Evolutionary conservation across 768 basidiomycete genomes (phyloP).

Genomic region (Boletus subparvulus): DNA sequence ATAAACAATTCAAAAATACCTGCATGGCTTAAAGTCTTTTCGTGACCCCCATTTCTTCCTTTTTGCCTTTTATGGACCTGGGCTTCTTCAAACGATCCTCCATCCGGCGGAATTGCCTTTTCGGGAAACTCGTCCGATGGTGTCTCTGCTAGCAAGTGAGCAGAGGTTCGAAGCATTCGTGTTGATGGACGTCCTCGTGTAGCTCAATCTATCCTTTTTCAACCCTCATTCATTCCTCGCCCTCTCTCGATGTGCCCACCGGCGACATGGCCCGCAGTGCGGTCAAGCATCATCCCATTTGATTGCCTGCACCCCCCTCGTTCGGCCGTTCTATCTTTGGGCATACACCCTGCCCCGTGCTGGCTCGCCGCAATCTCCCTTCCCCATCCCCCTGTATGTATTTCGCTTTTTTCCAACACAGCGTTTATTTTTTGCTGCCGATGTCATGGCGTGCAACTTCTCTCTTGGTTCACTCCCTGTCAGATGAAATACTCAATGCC

Average conservation of each 20-base stretch:
- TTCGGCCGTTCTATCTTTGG: conserved; percentile 6
- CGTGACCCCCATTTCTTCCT: conserved; percentile 9
- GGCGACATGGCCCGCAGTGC: conserved; percentile 3
- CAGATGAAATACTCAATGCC: neutral
- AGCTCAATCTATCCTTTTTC: neutral
- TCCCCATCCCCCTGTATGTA: neutral
- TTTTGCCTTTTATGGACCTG: conserved; percentile 12
- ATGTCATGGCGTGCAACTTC: conserved; percentile 7
- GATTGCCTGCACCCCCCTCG: neutral
- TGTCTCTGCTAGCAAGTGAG: neutral
- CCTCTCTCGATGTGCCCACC: neutral
- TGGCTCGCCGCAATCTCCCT: neutral
- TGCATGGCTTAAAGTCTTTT: neutral
- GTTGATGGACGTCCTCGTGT: conserved; percentile 3
- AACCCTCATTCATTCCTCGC: neutral
- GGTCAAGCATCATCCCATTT: neutral
- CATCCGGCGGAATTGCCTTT: conserved; percentile 6
- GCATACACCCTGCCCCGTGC: neutral
- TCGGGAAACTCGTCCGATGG: neutral
- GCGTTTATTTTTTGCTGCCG: neutral
- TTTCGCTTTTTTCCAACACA: neutral
- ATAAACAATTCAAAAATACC: neutral
- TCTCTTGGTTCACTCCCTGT: conserved; percentile 6
- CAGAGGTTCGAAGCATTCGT: too few relatives aligned
- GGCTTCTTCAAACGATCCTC: conserved; percentile 23